phyloP scores from a whole-genome alignment of 1,284 basidiomycete species.

The Apiotrichum sp. region DNA sequence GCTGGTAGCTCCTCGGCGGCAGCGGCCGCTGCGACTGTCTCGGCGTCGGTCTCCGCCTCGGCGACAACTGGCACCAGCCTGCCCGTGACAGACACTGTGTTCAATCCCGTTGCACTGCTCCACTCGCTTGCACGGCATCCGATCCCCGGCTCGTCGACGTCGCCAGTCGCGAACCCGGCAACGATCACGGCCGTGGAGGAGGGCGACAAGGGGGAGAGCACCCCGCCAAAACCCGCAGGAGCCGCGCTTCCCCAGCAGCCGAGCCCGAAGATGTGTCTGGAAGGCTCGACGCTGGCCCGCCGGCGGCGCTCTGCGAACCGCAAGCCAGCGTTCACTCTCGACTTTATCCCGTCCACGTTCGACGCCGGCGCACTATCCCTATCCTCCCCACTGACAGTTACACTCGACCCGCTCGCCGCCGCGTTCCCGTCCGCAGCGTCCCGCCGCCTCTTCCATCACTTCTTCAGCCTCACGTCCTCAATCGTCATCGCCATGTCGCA shows the following conservation, averaged over 20 bases:
- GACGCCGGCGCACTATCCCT: background rate
- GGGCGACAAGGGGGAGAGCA: no score
- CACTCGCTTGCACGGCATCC: background rate
- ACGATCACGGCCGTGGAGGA: background rate
- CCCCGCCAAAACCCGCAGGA: background rate
- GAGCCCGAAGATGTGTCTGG: background rate
- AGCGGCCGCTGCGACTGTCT: no score
- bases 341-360: background rate
- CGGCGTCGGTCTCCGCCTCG: background rate
- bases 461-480: conserved; percentile 8
- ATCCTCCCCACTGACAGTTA: background rate
- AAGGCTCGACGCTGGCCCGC: background rate
- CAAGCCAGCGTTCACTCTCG: background rate
- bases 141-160: background rate
- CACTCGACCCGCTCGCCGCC: conserved; percentile 6
- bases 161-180: background rate
- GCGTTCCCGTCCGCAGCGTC: conserved; percentile 17
- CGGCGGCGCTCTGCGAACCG: background rate
- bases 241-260: background rate
- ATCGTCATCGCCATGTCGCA: conserved; percentile 14
- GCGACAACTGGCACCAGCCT: background rate
- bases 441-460: conserved; percentile 19
- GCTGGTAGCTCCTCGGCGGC: no score
- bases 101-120: background rate
- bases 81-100: background rate